phyloP scores from a whole-genome alignment of 169 alveolate genomes.

The Eimeria acervulina region DNA sequence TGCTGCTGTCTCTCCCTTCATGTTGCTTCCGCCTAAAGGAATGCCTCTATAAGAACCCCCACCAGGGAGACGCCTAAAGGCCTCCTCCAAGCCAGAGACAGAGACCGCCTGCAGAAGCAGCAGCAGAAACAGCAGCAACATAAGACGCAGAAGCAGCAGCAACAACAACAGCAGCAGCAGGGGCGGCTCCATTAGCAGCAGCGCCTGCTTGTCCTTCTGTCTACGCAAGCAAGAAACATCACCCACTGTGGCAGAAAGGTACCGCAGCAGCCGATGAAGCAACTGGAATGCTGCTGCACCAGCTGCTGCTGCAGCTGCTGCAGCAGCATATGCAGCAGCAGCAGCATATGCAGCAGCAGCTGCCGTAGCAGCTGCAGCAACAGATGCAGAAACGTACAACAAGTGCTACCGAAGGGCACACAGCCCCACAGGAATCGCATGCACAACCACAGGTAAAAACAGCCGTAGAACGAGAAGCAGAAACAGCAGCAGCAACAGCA shows the following conservation, averaged over 20 bases:
- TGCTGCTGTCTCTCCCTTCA: conserved; percentile 39
- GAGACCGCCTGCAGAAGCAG: conserved; percentile 29
- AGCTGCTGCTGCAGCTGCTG: neutral
- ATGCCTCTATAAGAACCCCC: conserved; percentile 51
- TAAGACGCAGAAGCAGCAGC: neutral
- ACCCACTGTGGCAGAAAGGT: neutral
- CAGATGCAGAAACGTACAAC: neutral
- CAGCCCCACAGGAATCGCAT: neutral
- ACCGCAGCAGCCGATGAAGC: neutral
- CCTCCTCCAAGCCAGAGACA: conserved; percentile 12
- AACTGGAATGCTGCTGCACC: neutral
- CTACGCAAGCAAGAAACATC: neutral
- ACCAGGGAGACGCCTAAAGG: conserved; percentile 36
- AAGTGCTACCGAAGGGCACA: neutral
- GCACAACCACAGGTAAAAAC: neutral
- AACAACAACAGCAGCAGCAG: conserved; percentile 18
- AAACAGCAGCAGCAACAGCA: conserved; percentile 31
- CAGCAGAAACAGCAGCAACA: neutral
- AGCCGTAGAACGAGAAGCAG: neutral
- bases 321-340: neutral
- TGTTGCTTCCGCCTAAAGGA: neutral
- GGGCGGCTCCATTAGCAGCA: neutral
- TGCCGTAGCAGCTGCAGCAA: neutral
- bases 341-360: neutral
- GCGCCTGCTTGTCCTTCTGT: too few species aligned